Percentiles rank a stretch among this genome's conserved stretches.
These are phyloP conservation scores for Cladosporium sp. DNA, from an alignment of 2,329 filamentous ascomycete species.

Conservation along the genomic window DNA sequence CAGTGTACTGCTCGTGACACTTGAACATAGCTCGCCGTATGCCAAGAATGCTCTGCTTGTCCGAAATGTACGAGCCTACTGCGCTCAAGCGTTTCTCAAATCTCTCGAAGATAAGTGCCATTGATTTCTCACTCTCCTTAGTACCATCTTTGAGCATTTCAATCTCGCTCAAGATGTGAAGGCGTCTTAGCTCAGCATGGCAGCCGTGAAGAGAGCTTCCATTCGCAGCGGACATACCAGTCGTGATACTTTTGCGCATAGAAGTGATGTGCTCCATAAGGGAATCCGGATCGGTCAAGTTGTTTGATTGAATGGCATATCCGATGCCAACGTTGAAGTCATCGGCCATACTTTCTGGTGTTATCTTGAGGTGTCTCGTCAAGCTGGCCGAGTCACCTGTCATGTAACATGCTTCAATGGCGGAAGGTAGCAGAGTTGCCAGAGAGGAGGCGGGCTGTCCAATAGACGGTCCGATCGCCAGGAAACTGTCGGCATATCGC, in stretches of 20 bases:
- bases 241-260: slow-evolving; percentile 69
- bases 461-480: slow-evolving; percentile 34
- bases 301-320: slow-evolving; percentile 62
- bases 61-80: slow-evolving; percentile 81
- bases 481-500: slow-evolving; percentile 80
- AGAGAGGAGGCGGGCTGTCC: slow-evolving; percentile 49
- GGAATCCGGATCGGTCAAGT: slow-evolving; percentile 50
- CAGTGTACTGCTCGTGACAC: slow-evolving; percentile 51
- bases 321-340: slow-evolving; percentile 86
- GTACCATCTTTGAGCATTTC: slow-evolving; percentile 61
- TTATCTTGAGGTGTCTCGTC: slow-evolving; percentile 55
- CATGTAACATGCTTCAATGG: slow-evolving; percentile 89
- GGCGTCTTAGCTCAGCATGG: slow-evolving; percentile 79
- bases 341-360: slow-evolving; percentile 39
- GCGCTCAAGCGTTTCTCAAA: slow-evolving; percentile 80
- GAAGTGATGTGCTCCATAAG: slow-evolving; percentile 61
- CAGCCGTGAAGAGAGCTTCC: slow-evolving; percentile 81
- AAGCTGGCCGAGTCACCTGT: slow-evolving; percentile 79
- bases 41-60: slow-evolving; percentile 91
- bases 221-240: slow-evolving; percentile 71
- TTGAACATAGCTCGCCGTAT: slow-evolving; percentile 81
- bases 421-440: slow-evolving; percentile 59
- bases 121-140: slow-evolving; percentile 12
- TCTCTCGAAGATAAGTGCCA: slow-evolving; percentile 33
- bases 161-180: slow-evolving; percentile 85